phyloP scores from a whole-genome alignment of 768 basidiomycete species.

The Kwoniella pini region DNA sequence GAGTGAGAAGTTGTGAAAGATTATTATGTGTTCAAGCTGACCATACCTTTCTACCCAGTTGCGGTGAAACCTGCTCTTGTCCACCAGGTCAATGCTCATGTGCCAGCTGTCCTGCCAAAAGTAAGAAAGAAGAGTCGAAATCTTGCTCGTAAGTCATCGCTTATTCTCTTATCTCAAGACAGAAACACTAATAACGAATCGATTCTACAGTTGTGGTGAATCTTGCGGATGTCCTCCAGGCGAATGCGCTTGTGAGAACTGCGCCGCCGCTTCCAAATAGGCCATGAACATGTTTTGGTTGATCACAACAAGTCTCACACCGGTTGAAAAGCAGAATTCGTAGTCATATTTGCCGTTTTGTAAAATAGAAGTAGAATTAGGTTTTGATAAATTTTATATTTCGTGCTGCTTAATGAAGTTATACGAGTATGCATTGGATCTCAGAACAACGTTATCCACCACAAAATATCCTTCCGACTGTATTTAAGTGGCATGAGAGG shows the following conservation, averaged over 20 bases:
- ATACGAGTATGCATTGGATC: too few relatives aligned
- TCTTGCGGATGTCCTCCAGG: constrained; percentile 30
- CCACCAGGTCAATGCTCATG: constrained; percentile 32
- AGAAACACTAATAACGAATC: background rate
- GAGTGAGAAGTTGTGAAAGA: constrained; percentile 3
- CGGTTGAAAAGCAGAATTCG: too few relatives aligned
- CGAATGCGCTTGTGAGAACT: constrained; percentile 26
- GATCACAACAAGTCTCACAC: too few relatives aligned
- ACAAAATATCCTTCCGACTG: too few relatives aligned
- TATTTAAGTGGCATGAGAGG: too few relatives aligned
- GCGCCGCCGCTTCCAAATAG: background rate
- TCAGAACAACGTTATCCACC: too few relatives aligned
- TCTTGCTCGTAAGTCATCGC: constrained; percentile 24
- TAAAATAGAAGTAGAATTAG: too few relatives aligned
- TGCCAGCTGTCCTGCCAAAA: constrained; percentile 36
- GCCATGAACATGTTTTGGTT: background rate
- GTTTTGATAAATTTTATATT: too few relatives aligned
- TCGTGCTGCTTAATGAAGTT: too few relatives aligned
- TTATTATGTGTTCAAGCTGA: background rate
- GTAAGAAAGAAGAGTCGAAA: constrained; percentile 7
- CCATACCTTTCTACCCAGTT: background rate
- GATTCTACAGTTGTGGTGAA: background rate
- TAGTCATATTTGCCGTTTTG: too few relatives aligned
- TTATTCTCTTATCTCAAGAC: too few relatives aligned
- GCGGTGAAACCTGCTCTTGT: constrained; percentile 15